Conservation (phyloP, 202 grass and related monocot species). For the Cymbopogon flexuosus region DNA sequence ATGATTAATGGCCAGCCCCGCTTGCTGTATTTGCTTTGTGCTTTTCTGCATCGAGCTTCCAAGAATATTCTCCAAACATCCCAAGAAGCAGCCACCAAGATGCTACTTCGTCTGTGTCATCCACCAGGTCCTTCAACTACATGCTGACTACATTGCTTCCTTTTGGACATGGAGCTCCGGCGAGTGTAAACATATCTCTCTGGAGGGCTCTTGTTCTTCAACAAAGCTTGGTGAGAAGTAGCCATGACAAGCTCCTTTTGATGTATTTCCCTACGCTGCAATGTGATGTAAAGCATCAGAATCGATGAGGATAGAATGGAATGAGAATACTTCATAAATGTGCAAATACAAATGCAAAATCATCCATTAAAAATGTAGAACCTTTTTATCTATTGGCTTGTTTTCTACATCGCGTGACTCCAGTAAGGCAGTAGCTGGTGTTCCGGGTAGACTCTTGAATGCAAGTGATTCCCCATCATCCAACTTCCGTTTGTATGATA, state of each 20-base stretch:
- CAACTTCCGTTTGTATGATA: slow-evolving; percentile 73
- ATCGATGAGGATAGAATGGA: background rate
- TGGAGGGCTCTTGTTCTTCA: slow-evolving; percentile 71
- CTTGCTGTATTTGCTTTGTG: slow-evolving; percentile 20
- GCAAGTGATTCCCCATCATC: slow-evolving; percentile 56
- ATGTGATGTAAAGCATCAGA: slow-evolving; percentile 23
- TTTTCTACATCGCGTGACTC: slow-evolving; percentile 45
- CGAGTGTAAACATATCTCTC: slow-evolving; percentile 90
- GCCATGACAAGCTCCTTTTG: slow-evolving; percentile 51
- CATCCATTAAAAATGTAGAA: background rate
- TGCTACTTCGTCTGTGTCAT: slow-evolving; percentile 38
- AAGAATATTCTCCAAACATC: slow-evolving; percentile 25
- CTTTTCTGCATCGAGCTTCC: slow-evolving; percentile 13
- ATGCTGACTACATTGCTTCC: slow-evolving; percentile 44
- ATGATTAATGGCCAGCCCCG: slow-evolving; percentile 38
- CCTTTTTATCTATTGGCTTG: slow-evolving; percentile 58
- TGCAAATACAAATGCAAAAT: slow-evolving; percentile 8
- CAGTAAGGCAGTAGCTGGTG: slow-evolving; percentile 28
- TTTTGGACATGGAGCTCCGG: slow-evolving; percentile 61
- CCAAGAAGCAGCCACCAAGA: background rate
- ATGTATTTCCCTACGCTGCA: slow-evolving; percentile 47
- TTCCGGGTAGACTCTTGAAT: slow-evolving; percentile 51
- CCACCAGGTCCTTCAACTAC: slow-evolving; percentile 64
- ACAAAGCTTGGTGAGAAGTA: slow-evolving; percentile 53
- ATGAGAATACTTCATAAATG: background rate